Base-by-base conservation (phyloP, 2,329 filamentous ascomycete genomes). In the Hymenoscyphus scutula region DNA sequence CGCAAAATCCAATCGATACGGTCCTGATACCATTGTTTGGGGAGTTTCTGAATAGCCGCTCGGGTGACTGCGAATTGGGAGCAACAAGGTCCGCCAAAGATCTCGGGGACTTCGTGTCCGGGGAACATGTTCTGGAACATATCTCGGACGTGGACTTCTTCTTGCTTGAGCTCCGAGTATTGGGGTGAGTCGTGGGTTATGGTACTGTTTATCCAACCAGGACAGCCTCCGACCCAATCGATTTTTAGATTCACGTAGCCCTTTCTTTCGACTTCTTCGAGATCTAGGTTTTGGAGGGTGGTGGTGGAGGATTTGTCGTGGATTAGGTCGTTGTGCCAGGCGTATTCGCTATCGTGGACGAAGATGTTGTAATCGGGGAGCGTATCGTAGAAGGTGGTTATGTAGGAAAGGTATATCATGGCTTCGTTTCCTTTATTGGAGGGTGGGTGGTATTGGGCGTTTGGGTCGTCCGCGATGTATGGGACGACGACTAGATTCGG, bases 381-480 rank as follows among this genome's bases (percentile, higher is more conserved):
- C 5, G 77, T 70, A 65, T 87, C 79, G 74, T 88, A 88, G 72
- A 83, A 80, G 71, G 86, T 83, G 68, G 86, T 81, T 69, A 88
- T 80, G 73, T 84, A 87, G 56, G 79, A 82, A 38, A 86, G 77
- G 70, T 88, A 87, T 5, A 85, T 80, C 76, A 85, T 82, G 34
- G 83, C 84, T 74, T 89, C 86, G 68, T 85, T 82, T 45, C 86
- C 86, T 71, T 85, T 86, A 68, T 84, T 82, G 63, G 79, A 77
- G 0, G 81, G 81, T 1, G 82, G 79, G 62, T 81, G 80, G 27
- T 81, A 75, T 17, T 74, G 71, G 3, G 80, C 80, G 2, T 69
- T 72, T 6, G 75, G 74, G 67, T 83, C 78, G 65, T 85, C 79
- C 30, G 80, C 81, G 23, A 81, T 75, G 69, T 85, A 85, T 53